A percentile compares a stretch with the other conserved stretches of the same genome.
Evolutionary conservation across 2,329 filamentous ascomycete species (phyloP).

Genomic region (Neofusicoccum umdonicola): DNA sequence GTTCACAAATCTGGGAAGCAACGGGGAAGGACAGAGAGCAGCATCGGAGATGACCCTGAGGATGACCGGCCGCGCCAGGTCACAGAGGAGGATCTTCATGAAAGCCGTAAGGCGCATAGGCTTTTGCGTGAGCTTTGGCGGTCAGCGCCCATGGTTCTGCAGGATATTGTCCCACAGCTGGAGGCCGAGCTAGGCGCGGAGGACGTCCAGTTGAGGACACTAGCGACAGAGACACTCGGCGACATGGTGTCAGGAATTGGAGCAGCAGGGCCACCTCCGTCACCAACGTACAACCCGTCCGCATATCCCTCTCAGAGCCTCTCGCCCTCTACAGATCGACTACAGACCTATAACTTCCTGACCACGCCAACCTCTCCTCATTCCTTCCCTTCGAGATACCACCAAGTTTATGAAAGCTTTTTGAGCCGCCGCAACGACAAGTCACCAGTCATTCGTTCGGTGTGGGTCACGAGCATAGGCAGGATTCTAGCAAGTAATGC

Average conservation of each 20-base stretch:
- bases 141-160: constrained; percentile 80
- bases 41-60: constrained; percentile 40
- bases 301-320: constrained; percentile 77
- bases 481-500: constrained; percentile 89
- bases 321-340: constrained; percentile 25
- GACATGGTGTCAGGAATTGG: constrained; percentile 94
- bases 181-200: constrained; percentile 91
- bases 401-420: constrained; percentile 77
- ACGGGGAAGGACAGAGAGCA: constrained; percentile 26
- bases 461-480: constrained; percentile 81
- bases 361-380: constrained; percentile 82
- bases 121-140: constrained; percentile 92
- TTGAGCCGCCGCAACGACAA: constrained; percentile 85
- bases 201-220: constrained; percentile 77
- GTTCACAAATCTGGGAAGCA: constrained; percentile 49
- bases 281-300: constrained; percentile 71
- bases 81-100: constrained; percentile 79
- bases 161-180: constrained; percentile 90
- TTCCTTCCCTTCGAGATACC: constrained; percentile 82
- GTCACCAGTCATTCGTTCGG: constrained; percentile 73
- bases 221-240: constrained; percentile 91
- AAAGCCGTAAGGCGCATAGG: constrained; percentile 84
- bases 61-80: constrained; percentile 57
- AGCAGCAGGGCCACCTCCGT: constrained; percentile 77
- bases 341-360: constrained; percentile 57